Base-by-base conservation (phyloP, 345 rosid genomes). In the Citrus mangshanensis region DNA sequence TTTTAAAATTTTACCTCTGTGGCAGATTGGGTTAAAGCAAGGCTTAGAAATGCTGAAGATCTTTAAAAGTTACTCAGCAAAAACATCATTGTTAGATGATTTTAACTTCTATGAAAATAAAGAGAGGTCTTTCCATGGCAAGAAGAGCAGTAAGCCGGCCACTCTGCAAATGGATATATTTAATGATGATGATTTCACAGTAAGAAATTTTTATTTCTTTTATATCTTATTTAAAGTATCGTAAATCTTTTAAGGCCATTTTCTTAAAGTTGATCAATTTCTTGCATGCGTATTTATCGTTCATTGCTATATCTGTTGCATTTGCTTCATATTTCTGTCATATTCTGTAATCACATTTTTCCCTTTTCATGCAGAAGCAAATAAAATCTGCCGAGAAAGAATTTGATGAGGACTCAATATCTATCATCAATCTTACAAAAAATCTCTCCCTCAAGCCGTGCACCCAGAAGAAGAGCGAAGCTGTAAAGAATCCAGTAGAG, bases 21-120 rank as follows among this genome's bases (percentile, higher is more conserved):
- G 67, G 65, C 87, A 89, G 93, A 74, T 93, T 77, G 85, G 80
- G 37, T 86, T 93, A 72, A 82, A 84, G 80, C 90, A 91, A 84
- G 93, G 97, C 25, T 81, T 93, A 70, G 91, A 89, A 81, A 83
- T 93, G 91, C 87, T 93, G 78, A 87, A 82, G 0, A 89, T 93
- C 63, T 91, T 93, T 67, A 89, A 87, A 84, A 82, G 69, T 35
- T 91, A 89, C 61, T 49, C 88, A 5, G 82, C 85, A 27, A 88
- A 71, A 73, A 71, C 95, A 27, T 89, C 85, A 7, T 78, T 93
- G 86, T 34, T 91, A 69, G 93, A 91, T 74, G 97, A 93, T 84
- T 89, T 91, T 77, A 84, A 68, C 83, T 93, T 93, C 55, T 93
- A 91, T 35, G 95, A 93, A 77, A 86, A 76, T 27, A 83, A 93